A percentile compares a stretch with the other conserved stretches of the same genome.
Conservation (phyloP, 306 rosid genomes). For the Spatholobus suberectus region DNA sequence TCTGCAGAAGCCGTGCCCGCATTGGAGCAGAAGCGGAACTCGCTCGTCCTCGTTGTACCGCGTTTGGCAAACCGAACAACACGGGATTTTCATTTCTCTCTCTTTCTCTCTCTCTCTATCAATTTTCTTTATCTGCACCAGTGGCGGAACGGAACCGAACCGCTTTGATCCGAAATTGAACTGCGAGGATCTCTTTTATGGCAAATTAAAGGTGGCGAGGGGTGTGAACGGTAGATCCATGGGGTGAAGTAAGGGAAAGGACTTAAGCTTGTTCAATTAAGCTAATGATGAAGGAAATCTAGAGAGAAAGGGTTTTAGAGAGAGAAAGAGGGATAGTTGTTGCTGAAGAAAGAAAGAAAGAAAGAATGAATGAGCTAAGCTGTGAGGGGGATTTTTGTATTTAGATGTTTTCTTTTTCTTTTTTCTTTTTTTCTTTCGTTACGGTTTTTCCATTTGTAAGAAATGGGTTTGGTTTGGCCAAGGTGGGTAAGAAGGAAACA, state of each 20-base stretch:
- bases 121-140: background rate
- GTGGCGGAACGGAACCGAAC: background rate
- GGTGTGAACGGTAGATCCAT: constrained; percentile 66
- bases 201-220: constrained; percentile 27
- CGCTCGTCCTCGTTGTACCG: constrained; percentile 98
- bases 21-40: constrained; percentile 95
- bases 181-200: constrained; percentile 40
- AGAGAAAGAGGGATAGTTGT: constrained; percentile 31
- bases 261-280: constrained; percentile 47
- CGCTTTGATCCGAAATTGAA: constrained; percentile 40
- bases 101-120: background rate
- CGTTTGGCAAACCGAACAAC: constrained; percentile 94
- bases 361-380: background rate
- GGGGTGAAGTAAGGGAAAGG: constrained; percentile 34
- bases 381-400: constrained; percentile 30
- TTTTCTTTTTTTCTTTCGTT: constrained; percentile 25
- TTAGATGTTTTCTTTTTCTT: constrained; percentile 5
- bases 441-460: constrained; percentile 29
- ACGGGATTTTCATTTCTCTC: constrained; percentile 79
- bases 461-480: constrained; percentile 38
- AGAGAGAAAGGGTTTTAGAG: constrained; percentile 47
- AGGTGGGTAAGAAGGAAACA: constrained; percentile 45
- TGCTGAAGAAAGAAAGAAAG: background rate
- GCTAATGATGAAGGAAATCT: constrained; percentile 47
- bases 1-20: constrained; percentile 96